Conservation (phyloP, 129 eudicot genomes). For the Pseudognaphalium luteoalbum region DNA sequence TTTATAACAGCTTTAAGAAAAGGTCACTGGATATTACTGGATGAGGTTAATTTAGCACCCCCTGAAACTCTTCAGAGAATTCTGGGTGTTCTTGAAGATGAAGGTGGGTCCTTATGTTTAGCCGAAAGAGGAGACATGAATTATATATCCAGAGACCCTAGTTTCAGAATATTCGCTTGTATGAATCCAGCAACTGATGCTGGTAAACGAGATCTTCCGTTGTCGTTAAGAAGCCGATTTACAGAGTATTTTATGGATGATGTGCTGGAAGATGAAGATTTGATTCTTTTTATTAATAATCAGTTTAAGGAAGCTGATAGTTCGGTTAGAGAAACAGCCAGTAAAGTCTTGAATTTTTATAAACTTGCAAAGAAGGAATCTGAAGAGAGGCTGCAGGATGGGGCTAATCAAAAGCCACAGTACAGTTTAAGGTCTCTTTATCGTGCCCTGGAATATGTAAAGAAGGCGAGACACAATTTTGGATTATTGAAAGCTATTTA, state of each 20-base stretch:
- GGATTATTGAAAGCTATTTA: conserved; percentile 60
- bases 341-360: conserved; percentile 63
- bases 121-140: conserved; percentile 89
- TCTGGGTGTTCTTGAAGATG: conserved; percentile 92
- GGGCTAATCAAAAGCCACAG: conserved; percentile 99
- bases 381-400: conserved; percentile 93
- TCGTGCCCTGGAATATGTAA: conserved; percentile 81
- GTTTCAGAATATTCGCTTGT: conserved; percentile 89
- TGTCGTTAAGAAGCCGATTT: conserved; percentile 67
- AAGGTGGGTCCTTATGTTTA: conserved; percentile 83
- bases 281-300: conserved; percentile 53
- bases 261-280: conserved; percentile 81
- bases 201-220: conserved; percentile 89
- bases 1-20: conserved; percentile 80
- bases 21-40: conserved; percentile 97
- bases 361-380: conserved; percentile 77
- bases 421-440: conserved; percentile 93
- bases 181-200: conserved; percentile 99
- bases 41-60: conserved; percentile 96
- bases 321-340: conserved; percentile 38
- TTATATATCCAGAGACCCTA: conserved; percentile 60
- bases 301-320: conserved; percentile 51
- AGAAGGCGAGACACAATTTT: conserved; percentile 55
- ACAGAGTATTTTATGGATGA: conserved; percentile 93
- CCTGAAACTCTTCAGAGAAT: conserved; percentile 94